These are phyloP conservation scores for Hansenula lynferdii DNA, from an alignment of 1,139 yeast genomes.

Conservation along the genomic window DNA sequence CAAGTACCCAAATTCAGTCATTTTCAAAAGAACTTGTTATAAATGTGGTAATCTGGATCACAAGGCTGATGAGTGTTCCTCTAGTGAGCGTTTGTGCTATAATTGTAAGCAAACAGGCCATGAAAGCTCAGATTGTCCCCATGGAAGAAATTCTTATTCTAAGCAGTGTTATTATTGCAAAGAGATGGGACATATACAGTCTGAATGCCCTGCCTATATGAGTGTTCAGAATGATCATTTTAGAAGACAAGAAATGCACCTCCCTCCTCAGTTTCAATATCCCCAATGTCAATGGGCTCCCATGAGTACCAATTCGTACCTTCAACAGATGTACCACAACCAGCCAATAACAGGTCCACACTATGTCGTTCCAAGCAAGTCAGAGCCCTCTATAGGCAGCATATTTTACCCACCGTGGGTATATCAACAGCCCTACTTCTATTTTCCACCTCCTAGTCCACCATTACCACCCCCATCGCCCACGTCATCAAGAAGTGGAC, in stretches of 20 bases:
- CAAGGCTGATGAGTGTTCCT: slow-evolving; percentile 18
- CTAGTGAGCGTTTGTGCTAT: slow-evolving; percentile 15
- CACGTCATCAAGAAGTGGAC: no score
- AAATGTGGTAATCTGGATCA: slow-evolving; percentile 21
- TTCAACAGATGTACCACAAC: no score
- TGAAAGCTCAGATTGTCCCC: slow-evolving; percentile 15
- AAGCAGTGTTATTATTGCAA: slow-evolving; percentile 21
- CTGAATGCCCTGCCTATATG: slow-evolving; percentile 12
- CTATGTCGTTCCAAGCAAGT: no score
- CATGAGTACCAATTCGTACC: no score
- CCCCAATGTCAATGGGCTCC: no score
- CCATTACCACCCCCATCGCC: no score
- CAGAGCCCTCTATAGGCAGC: no score
- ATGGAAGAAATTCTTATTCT: slow-evolving; percentile 8
- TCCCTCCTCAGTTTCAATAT: no score
- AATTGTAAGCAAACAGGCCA: slow-evolving; percentile 21
- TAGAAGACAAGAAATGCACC: not conserved
- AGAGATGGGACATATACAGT: slow-evolving; percentile 19
- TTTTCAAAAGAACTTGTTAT: slow-evolving; percentile 18
- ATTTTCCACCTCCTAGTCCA: no score
- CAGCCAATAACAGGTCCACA: no score
- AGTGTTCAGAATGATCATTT: not conserved
- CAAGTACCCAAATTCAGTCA: slow-evolving; percentile 14
- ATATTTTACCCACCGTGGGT: no score
- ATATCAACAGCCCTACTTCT: no score